Conservation (phyloP, 1,284 basidiomycete genomes). For the Inonotus obliquus region DNA sequence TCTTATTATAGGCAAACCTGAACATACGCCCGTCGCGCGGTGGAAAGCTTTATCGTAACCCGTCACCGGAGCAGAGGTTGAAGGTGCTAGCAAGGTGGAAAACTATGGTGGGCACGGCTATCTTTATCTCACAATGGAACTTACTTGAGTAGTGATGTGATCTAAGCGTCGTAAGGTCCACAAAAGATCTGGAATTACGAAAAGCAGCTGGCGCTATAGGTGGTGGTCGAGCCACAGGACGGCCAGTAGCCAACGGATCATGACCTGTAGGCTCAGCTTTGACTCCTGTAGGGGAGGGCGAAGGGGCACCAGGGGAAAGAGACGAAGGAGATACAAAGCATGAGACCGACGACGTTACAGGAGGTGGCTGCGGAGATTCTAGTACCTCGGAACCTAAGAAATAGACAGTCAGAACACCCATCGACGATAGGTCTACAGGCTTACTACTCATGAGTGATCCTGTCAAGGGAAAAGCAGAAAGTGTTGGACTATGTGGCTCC, state of each 20-base stretch:
- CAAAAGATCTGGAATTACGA: background rate
- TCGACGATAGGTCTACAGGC: background rate
- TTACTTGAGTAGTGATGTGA: background rate
- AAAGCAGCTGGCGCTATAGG: background rate
- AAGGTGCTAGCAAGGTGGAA: background rate
- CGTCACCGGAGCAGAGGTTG: background rate
- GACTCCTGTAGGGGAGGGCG: background rate
- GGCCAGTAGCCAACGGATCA: background rate
- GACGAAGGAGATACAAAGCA: background rate
- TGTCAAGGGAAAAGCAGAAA: background rate
- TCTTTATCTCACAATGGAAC: background rate
- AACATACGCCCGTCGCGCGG: background rate
- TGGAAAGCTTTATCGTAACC: background rate
- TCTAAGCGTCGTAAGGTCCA: background rate
- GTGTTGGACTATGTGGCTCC: constrained; percentile 4
- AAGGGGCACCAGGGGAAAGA: background rate
- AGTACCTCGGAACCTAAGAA: background rate
- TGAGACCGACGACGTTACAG: background rate
- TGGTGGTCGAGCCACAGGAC: background rate
- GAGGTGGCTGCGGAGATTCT: background rate
- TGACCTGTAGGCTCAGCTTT: background rate
- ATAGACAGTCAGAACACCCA: background rate
- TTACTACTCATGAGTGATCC: background rate
- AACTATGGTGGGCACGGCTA: background rate
- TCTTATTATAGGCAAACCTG: background rate